phyloP scores from a whole-genome alignment of 352 stramenopile species.

The Pythium periplocum region DNA sequence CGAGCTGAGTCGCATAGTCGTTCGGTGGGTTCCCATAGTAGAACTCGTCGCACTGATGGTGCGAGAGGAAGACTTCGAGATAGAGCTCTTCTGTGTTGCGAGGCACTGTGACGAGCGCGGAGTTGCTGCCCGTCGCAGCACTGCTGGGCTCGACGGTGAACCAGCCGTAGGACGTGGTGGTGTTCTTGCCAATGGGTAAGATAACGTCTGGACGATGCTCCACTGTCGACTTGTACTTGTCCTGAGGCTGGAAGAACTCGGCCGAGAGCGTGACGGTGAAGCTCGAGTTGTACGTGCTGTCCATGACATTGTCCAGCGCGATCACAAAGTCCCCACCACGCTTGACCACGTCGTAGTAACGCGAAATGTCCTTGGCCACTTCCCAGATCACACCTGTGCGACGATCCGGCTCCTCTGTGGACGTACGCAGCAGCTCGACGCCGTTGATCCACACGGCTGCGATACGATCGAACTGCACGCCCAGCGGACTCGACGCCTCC shows the following conservation, averaged over 20 bases:
- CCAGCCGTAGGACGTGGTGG: slow-evolving; percentile 43
- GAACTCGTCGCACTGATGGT: slow-evolving; percentile 78
- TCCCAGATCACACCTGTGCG: slow-evolving; percentile 42
- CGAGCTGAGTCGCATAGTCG: slow-evolving; percentile 18
- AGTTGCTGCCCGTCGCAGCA: slow-evolving; percentile 19
- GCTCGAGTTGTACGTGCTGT: slow-evolving; percentile 49
- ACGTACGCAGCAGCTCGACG: slow-evolving; percentile 67
- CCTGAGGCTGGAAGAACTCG: slow-evolving; percentile 47
- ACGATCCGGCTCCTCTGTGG: slow-evolving; percentile 56
- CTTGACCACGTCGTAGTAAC: slow-evolving; percentile 46
- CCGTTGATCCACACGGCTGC: slow-evolving; percentile 69
- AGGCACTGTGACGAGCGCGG: slow-evolving; percentile 40
- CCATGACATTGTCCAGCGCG: slow-evolving; percentile 63
- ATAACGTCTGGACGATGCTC: slow-evolving; percentile 30
- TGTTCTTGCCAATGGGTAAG: slow-evolving; percentile 38
- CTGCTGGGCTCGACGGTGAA: slow-evolving; percentile 52
- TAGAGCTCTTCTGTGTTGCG: slow-evolving; percentile 61
- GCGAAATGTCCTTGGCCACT: slow-evolving; percentile 62
- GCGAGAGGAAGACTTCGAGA: slow-evolving; percentile 61
- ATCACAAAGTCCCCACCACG: slow-evolving; percentile 48
- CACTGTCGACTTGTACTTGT: slow-evolving; percentile 13
- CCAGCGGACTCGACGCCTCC: slow-evolving; percentile 29
- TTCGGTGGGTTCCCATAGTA: slow-evolving; percentile 61
- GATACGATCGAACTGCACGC: slow-evolving; percentile 69
- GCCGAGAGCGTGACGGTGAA: slow-evolving; percentile 50